Evolutionary conservation across 208 protist genomes (phyloP), one percentile per base, ranked within the genome.

Genomic region (Trypanosoma conorhini): DNA sequence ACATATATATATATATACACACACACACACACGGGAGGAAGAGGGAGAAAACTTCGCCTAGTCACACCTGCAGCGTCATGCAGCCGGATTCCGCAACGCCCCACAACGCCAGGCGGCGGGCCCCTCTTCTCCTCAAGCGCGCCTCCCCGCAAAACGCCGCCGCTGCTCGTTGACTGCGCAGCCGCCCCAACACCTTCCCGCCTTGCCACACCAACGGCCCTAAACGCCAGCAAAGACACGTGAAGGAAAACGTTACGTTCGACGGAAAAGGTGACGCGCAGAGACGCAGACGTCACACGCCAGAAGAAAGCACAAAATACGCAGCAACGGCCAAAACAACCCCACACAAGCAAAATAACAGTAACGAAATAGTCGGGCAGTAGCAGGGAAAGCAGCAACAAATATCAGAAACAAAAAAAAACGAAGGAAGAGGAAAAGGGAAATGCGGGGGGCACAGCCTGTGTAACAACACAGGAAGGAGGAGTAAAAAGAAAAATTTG

Each of bases 371-470:
- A 72, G 46, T 15, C 5, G 15, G 46, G 5, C 46, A 22, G 46
- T 4, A 51, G 21, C 19, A n/a, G 9, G 54, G 17, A 78, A 19
- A 10, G 28, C 76, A 78, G 24, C 24, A 58, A 4, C 3, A 84
- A 71, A 66, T 17, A 21, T 24, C 17, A 10, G 65, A 7, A 81
- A 44, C 28, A 31, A 81, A 59, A 44, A 81, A 55, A 70, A 77
- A 70, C 68, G 51, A 54, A 65, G 15, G 40, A 40, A 46, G 46
- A 70, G 69, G 51, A 54, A 65, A 2, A 28, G 33, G 44, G 46
- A 62, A 33, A 58, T 54, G n/a, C 9, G 15, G 13, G 17, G 12
- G 38, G 12, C 38, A 13, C 38, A 13, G 38, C 38, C 38, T 42
- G 38, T 42, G 12, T 42, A 13, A 12, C 38, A n/a, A n/a, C n/a